phyloP scores from a whole-genome alignment of 2,329 filamentous ascomycete genomes.

The Dactylellina haptotyla region DNA sequence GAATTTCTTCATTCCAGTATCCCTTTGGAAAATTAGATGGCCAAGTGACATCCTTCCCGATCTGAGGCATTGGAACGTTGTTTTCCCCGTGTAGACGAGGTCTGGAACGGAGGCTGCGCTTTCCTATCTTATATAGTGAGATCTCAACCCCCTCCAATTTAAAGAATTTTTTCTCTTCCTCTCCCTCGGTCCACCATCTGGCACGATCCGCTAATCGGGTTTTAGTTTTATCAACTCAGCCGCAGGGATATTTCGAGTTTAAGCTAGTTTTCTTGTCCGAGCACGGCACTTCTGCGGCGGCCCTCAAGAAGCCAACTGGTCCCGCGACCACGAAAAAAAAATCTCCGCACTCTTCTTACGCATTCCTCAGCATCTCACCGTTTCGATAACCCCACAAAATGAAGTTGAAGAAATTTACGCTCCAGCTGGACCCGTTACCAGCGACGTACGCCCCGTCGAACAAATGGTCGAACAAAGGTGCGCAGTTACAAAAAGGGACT shows the following conservation, averaged over 20 bases:
- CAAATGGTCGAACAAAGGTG: conserved; percentile 55
- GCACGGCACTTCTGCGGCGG: conserved; percentile 12
- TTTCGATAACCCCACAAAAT: conserved; percentile 8
- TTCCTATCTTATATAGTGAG: conserved; percentile 26
- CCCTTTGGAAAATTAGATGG: conserved; percentile 27
- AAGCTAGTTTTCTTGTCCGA: conserved; percentile 6
- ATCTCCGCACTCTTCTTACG: neutral
- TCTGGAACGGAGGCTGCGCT: neutral
- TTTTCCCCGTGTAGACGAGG: conserved; percentile 6
- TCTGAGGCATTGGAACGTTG: conserved; percentile 13
- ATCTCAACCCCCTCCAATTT: conserved; percentile 19
- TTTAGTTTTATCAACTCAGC: conserved; percentile 34
- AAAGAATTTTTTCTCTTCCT: conserved; percentile 6
- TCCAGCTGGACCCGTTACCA: conserved; percentile 50
- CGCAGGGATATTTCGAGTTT: conserved; percentile 27
- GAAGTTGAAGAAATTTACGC: conserved; percentile 34
- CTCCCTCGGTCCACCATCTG: conserved; percentile 8
- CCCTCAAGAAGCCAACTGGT: conserved; percentile 1
- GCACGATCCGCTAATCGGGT: conserved; percentile 11
- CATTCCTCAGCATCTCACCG: neutral
- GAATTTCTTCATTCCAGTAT: conserved; percentile 28
- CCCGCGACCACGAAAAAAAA: conserved; percentile 6
- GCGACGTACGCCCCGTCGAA: conserved; percentile 53
- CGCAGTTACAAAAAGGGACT: neutral
- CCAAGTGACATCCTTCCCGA: conserved; percentile 36